A percentile compares a stretch with the other conserved stretches of the same genome.
Evolutionary conservation across 805 yeast genomes (phyloP).

Genomic region (Middelhovenomyces tepae): DNA sequence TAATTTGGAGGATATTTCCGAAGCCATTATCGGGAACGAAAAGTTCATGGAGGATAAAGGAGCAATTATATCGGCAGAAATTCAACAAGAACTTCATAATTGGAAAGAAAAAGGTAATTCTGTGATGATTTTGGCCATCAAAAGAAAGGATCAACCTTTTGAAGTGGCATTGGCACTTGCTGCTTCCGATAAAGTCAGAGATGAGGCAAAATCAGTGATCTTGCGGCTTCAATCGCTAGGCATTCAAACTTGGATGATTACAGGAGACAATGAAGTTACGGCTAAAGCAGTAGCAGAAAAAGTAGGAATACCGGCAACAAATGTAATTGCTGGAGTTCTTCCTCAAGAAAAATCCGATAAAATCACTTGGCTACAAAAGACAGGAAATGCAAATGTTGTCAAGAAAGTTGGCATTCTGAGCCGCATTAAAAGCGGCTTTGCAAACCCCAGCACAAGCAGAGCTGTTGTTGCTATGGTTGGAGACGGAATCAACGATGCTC

Average conservation of each 20-base stretch:
- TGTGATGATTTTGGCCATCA: slow-evolving; percentile 45
- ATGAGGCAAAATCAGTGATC: slow-evolving; percentile 49
- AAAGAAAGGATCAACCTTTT: slow-evolving; percentile 18
- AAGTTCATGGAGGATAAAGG: slow-evolving; percentile 42
- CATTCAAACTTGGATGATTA: slow-evolving; percentile 63
- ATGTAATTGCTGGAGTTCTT: slow-evolving; percentile 60
- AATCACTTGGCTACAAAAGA: slow-evolving; percentile 45
- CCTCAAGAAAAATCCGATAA: slow-evolving; percentile 65
- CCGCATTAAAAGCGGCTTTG: slow-evolving; percentile 14
- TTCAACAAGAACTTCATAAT: slow-evolving; percentile 28
- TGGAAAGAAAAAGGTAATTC: slow-evolving; percentile 66
- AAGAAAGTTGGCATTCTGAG: slow-evolving; percentile 12
- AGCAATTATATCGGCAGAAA: slow-evolving; percentile 31
- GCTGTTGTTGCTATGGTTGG: slow-evolving; percentile 68
- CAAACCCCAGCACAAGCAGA: slow-evolving; percentile 11
- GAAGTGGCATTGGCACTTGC: slow-evolving; percentile 39
- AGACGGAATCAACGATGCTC: slow-evolving; percentile 79
- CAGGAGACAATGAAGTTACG: slow-evolving; percentile 63
- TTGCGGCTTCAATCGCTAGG: slow-evolving; percentile 31
- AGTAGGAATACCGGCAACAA: slow-evolving; percentile 43
- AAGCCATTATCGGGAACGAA: slow-evolving; percentile 49
- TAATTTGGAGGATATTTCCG: slow-evolving; percentile 22
- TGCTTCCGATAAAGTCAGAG: slow-evolving; percentile 45
- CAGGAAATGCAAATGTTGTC: slow-evolving; percentile 23
- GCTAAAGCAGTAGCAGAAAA: slow-evolving; percentile 60